Percentiles rank a stretch among this genome's conserved stretches.
Evolutionary conservation across 148 eudicot species (phyloP).

Genomic region (Hydrangea macrophylla): DNA sequence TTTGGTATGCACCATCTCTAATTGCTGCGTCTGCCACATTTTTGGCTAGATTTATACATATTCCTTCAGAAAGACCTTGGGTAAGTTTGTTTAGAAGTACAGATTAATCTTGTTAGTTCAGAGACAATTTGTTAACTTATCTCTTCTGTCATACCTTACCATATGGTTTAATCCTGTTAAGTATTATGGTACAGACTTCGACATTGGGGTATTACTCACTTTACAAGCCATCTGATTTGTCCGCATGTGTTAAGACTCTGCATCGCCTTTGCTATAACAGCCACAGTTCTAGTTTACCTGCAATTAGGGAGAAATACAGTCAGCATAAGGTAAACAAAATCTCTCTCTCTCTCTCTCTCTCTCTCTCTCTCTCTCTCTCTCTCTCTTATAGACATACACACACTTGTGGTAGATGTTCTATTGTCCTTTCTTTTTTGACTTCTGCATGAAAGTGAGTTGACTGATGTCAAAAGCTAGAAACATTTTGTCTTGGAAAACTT

Average conservation of each 20-base stretch:
- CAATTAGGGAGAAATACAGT: slow-evolving; percentile 74
- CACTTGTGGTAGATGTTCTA: background rate
- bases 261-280: slow-evolving; percentile 54
- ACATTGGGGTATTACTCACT: slow-evolving; percentile 70
- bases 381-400: background rate
- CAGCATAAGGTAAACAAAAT: slow-evolving; percentile 59
- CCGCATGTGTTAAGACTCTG: slow-evolving; percentile 56
- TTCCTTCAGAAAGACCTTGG: slow-evolving; percentile 65
- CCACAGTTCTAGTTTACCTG: slow-evolving; percentile 54
- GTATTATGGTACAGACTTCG: slow-evolving; percentile 39
- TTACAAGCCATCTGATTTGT: slow-evolving; percentile 57
- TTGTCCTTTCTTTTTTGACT: no score
- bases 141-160: background rate
- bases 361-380: background rate
- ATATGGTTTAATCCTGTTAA: background rate
- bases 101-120: background rate
- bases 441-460: no score
- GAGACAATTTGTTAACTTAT: background rate
- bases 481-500: background rate
- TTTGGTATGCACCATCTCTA: slow-evolving; percentile 60
- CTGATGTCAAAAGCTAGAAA: background rate
- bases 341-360: background rate
- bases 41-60: slow-evolving; percentile 57
- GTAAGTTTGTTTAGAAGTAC: slow-evolving; percentile 29
- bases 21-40: slow-evolving; percentile 72